Conservation (phyloP, 768 basidiomycete genomes). For the Fomitopsis serialis region DNA sequence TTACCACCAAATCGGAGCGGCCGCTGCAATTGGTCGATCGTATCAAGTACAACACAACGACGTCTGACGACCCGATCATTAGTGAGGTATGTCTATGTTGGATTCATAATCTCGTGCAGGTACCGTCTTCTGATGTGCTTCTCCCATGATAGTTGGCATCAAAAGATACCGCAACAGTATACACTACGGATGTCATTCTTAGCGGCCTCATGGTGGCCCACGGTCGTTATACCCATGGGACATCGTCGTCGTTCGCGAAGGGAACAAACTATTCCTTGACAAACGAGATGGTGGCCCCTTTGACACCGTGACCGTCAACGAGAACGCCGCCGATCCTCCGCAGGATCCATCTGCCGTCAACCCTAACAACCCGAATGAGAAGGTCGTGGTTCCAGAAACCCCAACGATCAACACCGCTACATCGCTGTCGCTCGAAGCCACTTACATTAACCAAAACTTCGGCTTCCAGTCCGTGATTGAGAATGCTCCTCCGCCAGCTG, state of each 20-base stretch:
- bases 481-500: conserved; percentile 49
- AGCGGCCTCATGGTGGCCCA: conserved; percentile 95
- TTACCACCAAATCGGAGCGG: conserved; percentile 89
- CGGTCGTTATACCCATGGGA: conserved; percentile 99
- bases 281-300: conserved; percentile 97
- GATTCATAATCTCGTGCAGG: not conserved
- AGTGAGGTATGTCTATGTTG: conserved; percentile 64
- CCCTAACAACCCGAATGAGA: conserved; percentile 72
- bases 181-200: conserved; percentile 93
- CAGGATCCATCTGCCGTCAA: conserved; percentile 77
- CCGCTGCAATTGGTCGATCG: conserved; percentile 91
- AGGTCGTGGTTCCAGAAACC: conserved; percentile 52
- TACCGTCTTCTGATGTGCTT: conserved; percentile 2
- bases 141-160: conserved; percentile 55
- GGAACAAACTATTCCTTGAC: conserved; percentile 91
- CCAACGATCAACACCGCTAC: conserved; percentile 91
- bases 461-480: conserved; percentile 92
- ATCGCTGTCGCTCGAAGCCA: conserved; percentile 92
- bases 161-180: conserved; percentile 80
- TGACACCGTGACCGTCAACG: conserved; percentile 96
- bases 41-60: conserved; percentile 95
- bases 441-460: conserved; percentile 98
- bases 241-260: conserved; percentile 91
- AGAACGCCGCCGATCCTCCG: conserved; percentile 94
- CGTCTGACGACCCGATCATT: conserved; percentile 96